Conservation (phyloP, 2,329 filamentous ascomycete genomes). For the Pestalotiopsis fici region DNA sequence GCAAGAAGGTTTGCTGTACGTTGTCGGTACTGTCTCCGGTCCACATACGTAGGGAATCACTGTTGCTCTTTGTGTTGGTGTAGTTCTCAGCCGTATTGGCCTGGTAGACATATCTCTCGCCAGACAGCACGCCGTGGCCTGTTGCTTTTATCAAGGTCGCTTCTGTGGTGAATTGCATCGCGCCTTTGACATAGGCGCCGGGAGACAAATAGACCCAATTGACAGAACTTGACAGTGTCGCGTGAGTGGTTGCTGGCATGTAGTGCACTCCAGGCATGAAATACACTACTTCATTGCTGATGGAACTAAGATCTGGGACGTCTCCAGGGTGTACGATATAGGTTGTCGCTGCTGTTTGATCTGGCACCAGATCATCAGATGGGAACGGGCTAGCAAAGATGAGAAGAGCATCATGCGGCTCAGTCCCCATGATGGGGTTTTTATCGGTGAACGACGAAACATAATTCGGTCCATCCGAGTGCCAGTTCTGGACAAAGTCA, state of each 20-base stretch:
- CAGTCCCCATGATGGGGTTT: slow-evolving; percentile 24
- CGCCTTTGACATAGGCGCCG: slow-evolving; percentile 38
- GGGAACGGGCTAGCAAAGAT: slow-evolving; percentile 32
- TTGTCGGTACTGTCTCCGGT: slow-evolving; percentile 18
- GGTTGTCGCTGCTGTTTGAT: slow-evolving; percentile 12
- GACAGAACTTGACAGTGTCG: slow-evolving; percentile 20
- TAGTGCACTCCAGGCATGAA: slow-evolving; percentile 33
- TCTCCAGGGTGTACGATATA: slow-evolving; percentile 22
- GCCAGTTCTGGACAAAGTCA: slow-evolving; percentile 6
- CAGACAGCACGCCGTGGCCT: slow-evolving; percentile 35
- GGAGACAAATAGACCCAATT: slow-evolving; percentile 29
- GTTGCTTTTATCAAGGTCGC: slow-evolving; percentile 27
- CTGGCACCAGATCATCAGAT: slow-evolving; percentile 17
- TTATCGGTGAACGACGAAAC: slow-evolving; percentile 13
- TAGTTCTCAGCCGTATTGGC: slow-evolving; percentile 32
- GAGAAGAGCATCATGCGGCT: slow-evolving; percentile 29
- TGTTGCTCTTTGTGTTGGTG: slow-evolving; percentile 26
- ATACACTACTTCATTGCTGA: slow-evolving; percentile 20
- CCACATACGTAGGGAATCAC: slow-evolving; percentile 31
- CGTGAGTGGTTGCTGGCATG: slow-evolving; percentile 17
- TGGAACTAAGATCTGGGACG: slow-evolving; percentile 18
- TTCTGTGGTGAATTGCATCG: slow-evolving; percentile 29
- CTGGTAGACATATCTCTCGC: slow-evolving; percentile 38
- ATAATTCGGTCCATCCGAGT: slow-evolving; percentile 20
- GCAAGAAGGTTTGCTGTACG: slow-evolving; percentile 23